A percentile compares a stretch with the other conserved stretches of the same genome.
phyloP scores from a whole-genome alignment of 306 rosid species.

The Fagus crenata region DNA sequence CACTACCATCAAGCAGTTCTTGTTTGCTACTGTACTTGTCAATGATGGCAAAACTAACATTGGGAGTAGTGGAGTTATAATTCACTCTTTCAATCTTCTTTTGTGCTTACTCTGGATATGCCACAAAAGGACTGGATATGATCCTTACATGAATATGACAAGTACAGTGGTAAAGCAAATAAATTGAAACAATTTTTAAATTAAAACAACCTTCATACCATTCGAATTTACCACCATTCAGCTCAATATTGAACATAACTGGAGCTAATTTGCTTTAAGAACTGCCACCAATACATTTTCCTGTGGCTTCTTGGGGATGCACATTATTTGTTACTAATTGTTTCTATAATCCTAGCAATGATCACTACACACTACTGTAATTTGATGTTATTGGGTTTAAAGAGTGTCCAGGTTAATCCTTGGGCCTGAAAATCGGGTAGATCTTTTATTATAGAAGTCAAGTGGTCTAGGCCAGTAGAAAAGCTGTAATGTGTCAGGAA shows the following conservation, averaged over 20 bases:
- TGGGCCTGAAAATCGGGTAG: background rate
- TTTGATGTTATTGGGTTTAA: background rate
- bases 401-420: background rate
- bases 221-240: background rate
- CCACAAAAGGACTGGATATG: background rate
- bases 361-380: background rate
- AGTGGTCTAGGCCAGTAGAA: background rate
- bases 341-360: background rate
- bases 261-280: background rate
- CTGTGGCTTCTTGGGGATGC: background rate
- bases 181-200: background rate
- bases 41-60: no score
- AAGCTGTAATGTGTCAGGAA: background rate
- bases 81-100: no score
- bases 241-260: background rate
- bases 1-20: no score
- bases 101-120: background rate
- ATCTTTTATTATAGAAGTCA: background rate
- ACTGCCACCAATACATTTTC: background rate
- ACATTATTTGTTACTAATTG: background rate
- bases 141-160: background rate
- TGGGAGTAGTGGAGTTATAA: no score
- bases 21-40: no score
- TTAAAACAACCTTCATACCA: background rate
- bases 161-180: background rate